A percentile compares a stretch with the other conserved stretches of the same genome.
Evolutionary conservation across 768 basidiomycete species (phyloP).

Genomic region (Kwoniella heveanensis): DNA sequence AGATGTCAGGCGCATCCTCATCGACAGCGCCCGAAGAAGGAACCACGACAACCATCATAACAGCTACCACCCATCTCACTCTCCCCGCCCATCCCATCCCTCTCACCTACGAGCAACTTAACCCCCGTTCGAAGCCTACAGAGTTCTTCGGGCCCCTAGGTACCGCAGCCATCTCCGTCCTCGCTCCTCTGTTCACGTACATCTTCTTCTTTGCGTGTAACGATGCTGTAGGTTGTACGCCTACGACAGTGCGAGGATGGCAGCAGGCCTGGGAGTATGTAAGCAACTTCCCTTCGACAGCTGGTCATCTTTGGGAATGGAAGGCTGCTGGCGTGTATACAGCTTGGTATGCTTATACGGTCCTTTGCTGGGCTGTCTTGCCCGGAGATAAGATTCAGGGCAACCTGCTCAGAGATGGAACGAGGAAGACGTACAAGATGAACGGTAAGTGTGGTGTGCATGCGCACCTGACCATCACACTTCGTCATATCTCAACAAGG

Average conservation of each 20-base stretch:
- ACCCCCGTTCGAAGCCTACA: constrained; percentile 40
- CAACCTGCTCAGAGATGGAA: constrained; percentile 70
- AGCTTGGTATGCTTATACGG: constrained; percentile 87
- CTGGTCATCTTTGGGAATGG: constrained; percentile 75
- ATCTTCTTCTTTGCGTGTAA: constrained; percentile 52
- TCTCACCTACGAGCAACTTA: constrained; percentile 51
- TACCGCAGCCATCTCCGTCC: constrained; percentile 36
- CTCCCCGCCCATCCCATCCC: constrained; percentile 49
- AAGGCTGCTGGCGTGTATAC: constrained; percentile 75
- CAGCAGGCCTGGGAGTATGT: constrained; percentile 24
- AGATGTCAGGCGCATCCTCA: constrained; percentile 7
- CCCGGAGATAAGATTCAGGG: constrained; percentile 75
- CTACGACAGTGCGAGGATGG: constrained; percentile 34
- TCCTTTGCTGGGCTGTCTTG: constrained; percentile 76
- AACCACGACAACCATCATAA: constrained; percentile 47
- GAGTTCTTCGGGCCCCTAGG: constrained; percentile 55
- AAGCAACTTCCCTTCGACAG: constrained; percentile 33
- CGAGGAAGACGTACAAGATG: constrained; percentile 82
- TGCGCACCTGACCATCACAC: no score
- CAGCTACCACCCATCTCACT: constrained; percentile 47
- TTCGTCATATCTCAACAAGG: no score
- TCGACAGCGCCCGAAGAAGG: constrained; percentile 19
- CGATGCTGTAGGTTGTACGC: constrained; percentile 53
- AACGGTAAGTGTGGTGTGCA: constrained; percentile 67
- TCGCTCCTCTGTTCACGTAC: constrained; percentile 49